Percentiles rank a stretch among this genome's conserved stretches.
phyloP scores from a whole-genome alignment of 2,329 filamentous ascomycete species.

The Clarireedia paspali region DNA sequence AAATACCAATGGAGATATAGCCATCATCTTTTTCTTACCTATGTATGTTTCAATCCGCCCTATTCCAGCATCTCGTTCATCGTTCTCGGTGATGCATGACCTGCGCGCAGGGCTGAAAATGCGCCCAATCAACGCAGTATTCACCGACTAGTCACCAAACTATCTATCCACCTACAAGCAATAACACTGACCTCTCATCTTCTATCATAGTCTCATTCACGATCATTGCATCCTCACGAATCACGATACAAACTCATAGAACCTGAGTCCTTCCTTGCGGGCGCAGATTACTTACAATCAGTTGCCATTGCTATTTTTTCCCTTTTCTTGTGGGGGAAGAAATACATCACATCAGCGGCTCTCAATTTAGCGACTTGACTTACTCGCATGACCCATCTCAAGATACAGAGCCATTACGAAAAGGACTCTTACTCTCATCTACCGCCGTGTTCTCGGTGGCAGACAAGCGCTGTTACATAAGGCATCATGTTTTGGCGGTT shows the following conservation, averaged over 20 bases:
- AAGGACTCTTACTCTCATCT: slow-evolving; percentile 19
- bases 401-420: slow-evolving; percentile 15
- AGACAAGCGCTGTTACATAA: slow-evolving; percentile 27
- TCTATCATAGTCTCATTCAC: slow-evolving; percentile 12
- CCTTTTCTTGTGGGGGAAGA: slow-evolving; percentile 12
- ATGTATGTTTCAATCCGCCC: slow-evolving; percentile 15
- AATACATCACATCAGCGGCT: slow-evolving; percentile 15
- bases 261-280: background rate
- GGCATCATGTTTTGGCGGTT: slow-evolving; percentile 98
- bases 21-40: background rate
- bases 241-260: slow-evolving; percentile 20
- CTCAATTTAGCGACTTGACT: slow-evolving; percentile 15
- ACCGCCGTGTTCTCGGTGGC: slow-evolving; percentile 20
- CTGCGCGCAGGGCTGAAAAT: slow-evolving; percentile 5
- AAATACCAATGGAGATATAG: background rate
- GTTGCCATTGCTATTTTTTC: slow-evolving; percentile 1
- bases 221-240: slow-evolving; percentile 15
- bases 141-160: slow-evolving; percentile 1
- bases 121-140: slow-evolving; percentile 1
- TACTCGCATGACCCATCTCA: slow-evolving; percentile 27
- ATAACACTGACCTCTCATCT: slow-evolving; percentile 11
- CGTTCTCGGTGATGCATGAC: background rate
- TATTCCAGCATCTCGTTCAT: slow-evolving; percentile 8
- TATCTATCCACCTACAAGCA: background rate
- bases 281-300: slow-evolving; percentile 2